These are phyloP conservation scores for Mycosphaerella sp. DNA, from an alignment of 2,329 filamentous ascomycete genomes.

Conservation along the genomic window DNA sequence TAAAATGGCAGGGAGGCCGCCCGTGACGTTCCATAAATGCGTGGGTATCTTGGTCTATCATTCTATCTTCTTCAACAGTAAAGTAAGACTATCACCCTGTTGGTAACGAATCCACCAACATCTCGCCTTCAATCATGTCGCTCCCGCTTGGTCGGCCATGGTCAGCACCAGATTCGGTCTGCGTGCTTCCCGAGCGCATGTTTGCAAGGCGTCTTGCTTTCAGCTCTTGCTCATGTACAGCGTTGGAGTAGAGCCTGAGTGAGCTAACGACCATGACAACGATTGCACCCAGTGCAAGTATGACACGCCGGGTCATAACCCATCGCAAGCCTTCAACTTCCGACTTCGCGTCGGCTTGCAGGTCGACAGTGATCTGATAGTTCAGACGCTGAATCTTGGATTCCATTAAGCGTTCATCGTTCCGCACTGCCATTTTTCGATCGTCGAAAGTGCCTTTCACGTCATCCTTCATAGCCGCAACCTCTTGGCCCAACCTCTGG, in stretches of 20 bases:
- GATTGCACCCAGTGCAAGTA: constrained; percentile 50
- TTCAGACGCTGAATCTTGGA: constrained; percentile 85
- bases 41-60: constrained; percentile 18
- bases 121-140: constrained; percentile 23
- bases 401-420: constrained; percentile 80
- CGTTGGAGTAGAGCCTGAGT: constrained; percentile 38
- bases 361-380: constrained; percentile 86
- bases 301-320: constrained; percentile 65
- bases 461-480: constrained; percentile 75
- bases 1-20: background rate
- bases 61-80: constrained; percentile 1
- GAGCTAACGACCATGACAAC: constrained; percentile 42
- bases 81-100: constrained; percentile 24
- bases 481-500: constrained; percentile 78
- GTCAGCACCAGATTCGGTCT: constrained; percentile 22
- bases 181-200: constrained; percentile 24
- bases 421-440: constrained; percentile 81
- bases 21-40: background rate
- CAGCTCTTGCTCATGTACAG: constrained; percentile 36
- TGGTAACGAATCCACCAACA: constrained; percentile 28
- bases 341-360: constrained; percentile 85
- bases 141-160: constrained; percentile 6
- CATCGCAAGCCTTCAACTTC: constrained; percentile 88
- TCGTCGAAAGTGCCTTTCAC: constrained; percentile 97
- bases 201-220: constrained; percentile 36